Conservation (phyloP, 768 basidiomycete genomes). For the Collybia sordida region DNA sequence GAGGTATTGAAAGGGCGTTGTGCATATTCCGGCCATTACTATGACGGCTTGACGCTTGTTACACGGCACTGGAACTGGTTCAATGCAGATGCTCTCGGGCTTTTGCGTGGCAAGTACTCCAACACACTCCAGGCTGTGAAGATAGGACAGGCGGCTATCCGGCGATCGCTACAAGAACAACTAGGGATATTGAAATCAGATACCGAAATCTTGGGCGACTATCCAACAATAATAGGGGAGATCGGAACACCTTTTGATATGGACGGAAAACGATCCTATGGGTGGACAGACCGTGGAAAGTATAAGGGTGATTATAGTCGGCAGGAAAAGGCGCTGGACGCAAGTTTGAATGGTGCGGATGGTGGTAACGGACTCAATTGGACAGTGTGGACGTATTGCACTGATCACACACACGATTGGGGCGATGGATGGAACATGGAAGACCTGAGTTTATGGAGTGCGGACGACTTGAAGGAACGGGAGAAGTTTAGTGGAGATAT, state of each 20-base stretch:
- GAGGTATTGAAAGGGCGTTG: conserved; percentile 61
- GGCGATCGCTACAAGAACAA: conserved; percentile 80
- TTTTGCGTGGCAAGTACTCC: conserved; percentile 83
- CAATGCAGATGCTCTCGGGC: conserved; percentile 92
- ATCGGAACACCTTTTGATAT: conserved; percentile 95
- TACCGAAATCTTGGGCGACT: conserved; percentile 60
- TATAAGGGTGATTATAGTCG: conserved; percentile 71
- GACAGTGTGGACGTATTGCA: conserved; percentile 88
- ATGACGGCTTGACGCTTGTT: conserved; percentile 93
- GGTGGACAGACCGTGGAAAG: conserved; percentile 66
- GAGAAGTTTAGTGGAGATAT: conserved; percentile 2
- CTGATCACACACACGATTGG: conserved; percentile 83
- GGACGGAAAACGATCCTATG: conserved; percentile 85
- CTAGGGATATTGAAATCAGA: conserved; percentile 79
- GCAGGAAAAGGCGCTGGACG: conserved; percentile 87
- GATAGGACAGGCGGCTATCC: conserved; percentile 82
- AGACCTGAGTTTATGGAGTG: conserved; percentile 87
- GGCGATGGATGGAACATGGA: conserved; percentile 98
- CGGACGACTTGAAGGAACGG: conserved; percentile 56
- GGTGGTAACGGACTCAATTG: conserved; percentile 74
- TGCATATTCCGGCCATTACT: conserved; percentile 83
- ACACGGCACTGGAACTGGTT: conserved; percentile 93
- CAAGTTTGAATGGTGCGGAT: conserved; percentile 76
- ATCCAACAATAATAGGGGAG: conserved; percentile 93
- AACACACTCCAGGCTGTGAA: conserved; percentile 69